A percentile compares a stretch with the other conserved stretches of the same genome.
Conservation (phyloP, 2,329 filamentous ascomycete species). For the Chrysoporthe deuterocubensis region DNA sequence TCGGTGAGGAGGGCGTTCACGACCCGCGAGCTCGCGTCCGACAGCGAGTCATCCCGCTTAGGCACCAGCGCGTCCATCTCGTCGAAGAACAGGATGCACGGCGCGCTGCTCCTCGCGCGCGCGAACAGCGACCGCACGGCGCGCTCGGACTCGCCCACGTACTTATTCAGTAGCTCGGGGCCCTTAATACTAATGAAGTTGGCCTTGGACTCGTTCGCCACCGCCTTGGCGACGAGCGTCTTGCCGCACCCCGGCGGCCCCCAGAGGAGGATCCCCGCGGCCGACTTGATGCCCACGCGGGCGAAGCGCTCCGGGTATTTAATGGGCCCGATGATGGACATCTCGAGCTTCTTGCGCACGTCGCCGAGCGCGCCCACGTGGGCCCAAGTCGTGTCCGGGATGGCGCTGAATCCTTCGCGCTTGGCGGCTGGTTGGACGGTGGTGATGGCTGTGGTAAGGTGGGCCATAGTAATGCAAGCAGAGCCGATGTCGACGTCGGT, state of each 20-base stretch:
- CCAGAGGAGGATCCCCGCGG: conserved; percentile 91
- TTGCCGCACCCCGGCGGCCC: conserved; percentile 97
- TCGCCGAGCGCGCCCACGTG: conserved; percentile 84
- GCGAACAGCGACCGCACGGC: conserved; percentile 91
- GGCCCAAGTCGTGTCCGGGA: conserved; percentile 90
- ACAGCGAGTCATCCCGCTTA: conserved; percentile 70
- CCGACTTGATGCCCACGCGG: conserved; percentile 76
- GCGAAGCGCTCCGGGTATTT: conserved; percentile 77
- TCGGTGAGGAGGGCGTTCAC: conserved; percentile 96
- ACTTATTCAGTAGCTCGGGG: conserved; percentile 95
- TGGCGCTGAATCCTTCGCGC: conserved; percentile 91
- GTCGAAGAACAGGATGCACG: conserved; percentile 97
- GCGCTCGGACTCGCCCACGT: conserved; percentile 93
- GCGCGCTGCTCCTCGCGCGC: conserved; percentile 81
- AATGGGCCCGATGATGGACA: conserved; percentile 90
- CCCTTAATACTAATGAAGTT: conserved; percentile 99
- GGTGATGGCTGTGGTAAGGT: conserved; percentile 77
- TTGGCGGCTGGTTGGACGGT: conserved; percentile 80
- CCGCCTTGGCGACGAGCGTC: conserved; percentile 92
- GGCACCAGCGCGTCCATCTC: conserved; percentile 94
- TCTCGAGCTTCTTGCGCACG: conserved; percentile 81
- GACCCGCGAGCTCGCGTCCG: conserved; percentile 84
- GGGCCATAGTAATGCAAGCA: conserved; percentile 49
- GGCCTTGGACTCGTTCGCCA: conserved; percentile 91
- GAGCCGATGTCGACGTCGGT: conserved; percentile 31